phyloP scores from a whole-genome alignment of 768 basidiomycete genomes.

The Mycena olivaceomarginata region DNA sequence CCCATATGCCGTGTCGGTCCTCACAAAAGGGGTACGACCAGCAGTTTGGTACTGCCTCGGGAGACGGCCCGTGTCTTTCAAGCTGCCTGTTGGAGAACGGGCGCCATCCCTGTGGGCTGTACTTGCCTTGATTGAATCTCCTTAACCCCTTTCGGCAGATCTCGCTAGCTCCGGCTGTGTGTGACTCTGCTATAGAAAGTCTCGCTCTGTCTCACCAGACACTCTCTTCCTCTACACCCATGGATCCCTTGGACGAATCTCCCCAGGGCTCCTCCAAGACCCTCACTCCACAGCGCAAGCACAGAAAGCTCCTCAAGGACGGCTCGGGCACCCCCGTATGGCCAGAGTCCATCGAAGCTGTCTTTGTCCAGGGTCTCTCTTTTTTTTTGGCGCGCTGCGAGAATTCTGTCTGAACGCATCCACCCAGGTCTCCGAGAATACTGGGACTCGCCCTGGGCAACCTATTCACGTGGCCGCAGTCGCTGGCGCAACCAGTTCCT shows the following conservation, averaged over 20 bases:
- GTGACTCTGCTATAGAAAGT: too few species aligned
- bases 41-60: background rate
- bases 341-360: slow-evolving; percentile 85
- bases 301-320: slow-evolving; percentile 90
- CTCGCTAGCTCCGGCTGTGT: too few species aligned
- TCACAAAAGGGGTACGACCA: background rate
- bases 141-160: too few species aligned
- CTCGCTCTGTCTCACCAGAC: background rate
- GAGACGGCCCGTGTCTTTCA: too few species aligned
- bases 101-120: too few species aligned
- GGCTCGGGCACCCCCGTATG: slow-evolving; percentile 86
- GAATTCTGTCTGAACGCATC: slow-evolving; percentile 13
- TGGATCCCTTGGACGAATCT: slow-evolving; percentile 53
- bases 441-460: slow-evolving; percentile 89
- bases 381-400: background rate
- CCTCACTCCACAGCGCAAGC: slow-evolving; percentile 87
- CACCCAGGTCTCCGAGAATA: slow-evolving; percentile 81
- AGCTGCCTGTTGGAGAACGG: too few species aligned
- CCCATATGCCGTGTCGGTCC: background rate
- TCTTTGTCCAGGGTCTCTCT: slow-evolving; percentile 82
- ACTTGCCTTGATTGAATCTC: too few species aligned
- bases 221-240: slow-evolving; percentile 47
- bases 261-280: slow-evolving; percentile 51
- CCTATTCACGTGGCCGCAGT: slow-evolving; percentile 81
- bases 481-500: slow-evolving; percentile 92